A percentile compares a stretch with the other conserved stretches of the same genome.
Evolutionary conservation across 2,329 filamentous ascomycete genomes (phyloP).

Genomic region (Lomentospora prolificans): DNA sequence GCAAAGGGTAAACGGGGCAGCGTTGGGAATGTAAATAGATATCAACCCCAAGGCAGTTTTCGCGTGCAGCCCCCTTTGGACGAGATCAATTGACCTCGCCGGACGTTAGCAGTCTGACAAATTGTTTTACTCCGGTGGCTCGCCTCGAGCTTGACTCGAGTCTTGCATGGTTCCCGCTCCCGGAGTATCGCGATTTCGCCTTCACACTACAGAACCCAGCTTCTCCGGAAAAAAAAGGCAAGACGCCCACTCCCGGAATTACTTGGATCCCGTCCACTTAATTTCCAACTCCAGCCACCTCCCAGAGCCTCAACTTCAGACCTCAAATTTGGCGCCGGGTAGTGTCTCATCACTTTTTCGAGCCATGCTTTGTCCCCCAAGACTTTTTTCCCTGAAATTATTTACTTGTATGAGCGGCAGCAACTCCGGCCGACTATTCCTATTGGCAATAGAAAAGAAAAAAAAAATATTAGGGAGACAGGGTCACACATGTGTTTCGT

Average conservation of each 20-base stretch:
- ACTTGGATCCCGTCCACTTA: background rate
- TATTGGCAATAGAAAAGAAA: background rate
- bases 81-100: too few species aligned
- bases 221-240: background rate
- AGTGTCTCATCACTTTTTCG: background rate
- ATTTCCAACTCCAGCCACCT: background rate
- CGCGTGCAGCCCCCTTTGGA: too few species aligned
- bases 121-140: too few species aligned
- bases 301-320: background rate
- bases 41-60: too few species aligned
- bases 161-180: too few species aligned
- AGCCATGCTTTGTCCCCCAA: background rate
- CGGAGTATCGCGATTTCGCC: too few species aligned
- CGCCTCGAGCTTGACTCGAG: too few species aligned
- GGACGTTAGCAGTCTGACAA: too few species aligned
- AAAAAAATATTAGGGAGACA: background rate
- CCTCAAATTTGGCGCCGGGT: background rate
- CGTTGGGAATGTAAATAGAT: too few species aligned
- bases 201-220: background rate
- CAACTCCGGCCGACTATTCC: background rate
- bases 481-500: too few species aligned
- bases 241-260: background rate
- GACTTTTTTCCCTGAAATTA: background rate
- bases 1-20: background rate
- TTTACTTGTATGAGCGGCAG: too few species aligned